Conservation (phyloP, 2,329 filamentous ascomycete species). For the Podosphaera leucotricha region DNA sequence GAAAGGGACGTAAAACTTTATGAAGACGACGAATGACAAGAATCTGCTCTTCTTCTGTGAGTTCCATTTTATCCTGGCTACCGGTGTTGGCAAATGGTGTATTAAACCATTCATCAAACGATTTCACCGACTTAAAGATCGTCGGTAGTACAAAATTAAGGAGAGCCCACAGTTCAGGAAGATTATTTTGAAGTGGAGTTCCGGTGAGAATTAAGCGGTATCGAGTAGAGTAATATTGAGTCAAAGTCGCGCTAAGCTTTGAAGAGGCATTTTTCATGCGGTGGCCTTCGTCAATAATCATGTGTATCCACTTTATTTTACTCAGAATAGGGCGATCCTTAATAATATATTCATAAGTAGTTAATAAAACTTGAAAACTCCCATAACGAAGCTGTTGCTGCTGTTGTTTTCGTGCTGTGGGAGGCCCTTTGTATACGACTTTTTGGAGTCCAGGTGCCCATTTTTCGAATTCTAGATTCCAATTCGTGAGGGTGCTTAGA, state of each 20-base stretch:
- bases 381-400: constrained; percentile 88
- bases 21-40: constrained; percentile 95
- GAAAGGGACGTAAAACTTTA: constrained; percentile 90
- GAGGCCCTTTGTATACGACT: constrained; percentile 93
- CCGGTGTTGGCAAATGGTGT: constrained; percentile 97
- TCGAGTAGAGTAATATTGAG: constrained; percentile 80
- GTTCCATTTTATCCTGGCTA: constrained; percentile 93
- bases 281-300: constrained; percentile 99
- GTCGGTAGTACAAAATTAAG: constrained; percentile 96
- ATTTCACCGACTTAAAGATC: constrained; percentile 98
- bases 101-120: constrained; percentile 99
- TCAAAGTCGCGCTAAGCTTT: constrained; percentile 85
- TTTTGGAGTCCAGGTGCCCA: constrained; percentile 77
- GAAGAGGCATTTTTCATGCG: constrained; percentile 98
- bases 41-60: constrained; percentile 98
- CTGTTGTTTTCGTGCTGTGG: constrained; percentile 64
- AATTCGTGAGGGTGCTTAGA: constrained; percentile 90
- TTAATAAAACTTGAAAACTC: constrained; percentile 85
- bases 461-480: constrained; percentile 97
- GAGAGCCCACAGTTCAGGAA: constrained; percentile 89
- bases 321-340: constrained; percentile 86
- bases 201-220: constrained; percentile 94
- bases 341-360: constrained; percentile 98
- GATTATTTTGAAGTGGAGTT: constrained; percentile 91
- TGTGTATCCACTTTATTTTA: constrained; percentile 99